phyloP scores from a whole-genome alignment of 2,329 filamentous ascomycete species.

The Lithohypha guttulata region DNA sequence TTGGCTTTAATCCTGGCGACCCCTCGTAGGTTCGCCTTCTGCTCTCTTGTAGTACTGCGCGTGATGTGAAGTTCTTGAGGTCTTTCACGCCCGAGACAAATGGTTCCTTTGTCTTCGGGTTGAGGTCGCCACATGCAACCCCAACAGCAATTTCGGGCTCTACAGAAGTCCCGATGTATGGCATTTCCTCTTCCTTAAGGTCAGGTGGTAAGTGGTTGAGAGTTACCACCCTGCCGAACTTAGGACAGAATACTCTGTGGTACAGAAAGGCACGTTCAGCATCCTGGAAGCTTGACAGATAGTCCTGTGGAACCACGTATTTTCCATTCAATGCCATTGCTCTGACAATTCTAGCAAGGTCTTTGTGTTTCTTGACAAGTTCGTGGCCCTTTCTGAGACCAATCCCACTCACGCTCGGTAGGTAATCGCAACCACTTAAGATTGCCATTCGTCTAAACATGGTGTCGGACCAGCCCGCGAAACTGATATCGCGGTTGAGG shows the following conservation, averaged over 20 bases:
- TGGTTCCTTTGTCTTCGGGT: slow-evolving; percentile 76
- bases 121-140: slow-evolving; percentile 70
- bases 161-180: slow-evolving; percentile 68
- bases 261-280: slow-evolving; percentile 90
- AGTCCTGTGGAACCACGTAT: slow-evolving; percentile 66
- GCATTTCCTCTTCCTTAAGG: slow-evolving; percentile 57
- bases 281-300: slow-evolving; percentile 68
- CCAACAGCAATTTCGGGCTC: slow-evolving; percentile 58
- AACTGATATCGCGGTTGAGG: slow-evolving; percentile 72
- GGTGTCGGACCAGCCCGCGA: slow-evolving; percentile 82
- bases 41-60: slow-evolving; percentile 27
- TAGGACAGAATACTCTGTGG: slow-evolving; percentile 86
- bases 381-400: slow-evolving; percentile 90
- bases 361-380: slow-evolving; percentile 81
- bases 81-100: slow-evolving; percentile 28
- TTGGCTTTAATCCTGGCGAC: slow-evolving; percentile 46
- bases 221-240: slow-evolving; percentile 58
- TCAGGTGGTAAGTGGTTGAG: slow-evolving; percentile 57
- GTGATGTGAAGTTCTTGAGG: slow-evolving; percentile 17
- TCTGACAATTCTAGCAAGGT: slow-evolving; percentile 67
- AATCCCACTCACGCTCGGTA: slow-evolving; percentile 72
- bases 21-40: slow-evolving; percentile 33
- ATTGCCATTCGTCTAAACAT: slow-evolving; percentile 96
- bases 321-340: slow-evolving; percentile 86
- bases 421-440: slow-evolving; percentile 89